Base-by-base conservation (phyloP, 768 basidiomycete genomes). In the Thelephora ganbajun region DNA sequence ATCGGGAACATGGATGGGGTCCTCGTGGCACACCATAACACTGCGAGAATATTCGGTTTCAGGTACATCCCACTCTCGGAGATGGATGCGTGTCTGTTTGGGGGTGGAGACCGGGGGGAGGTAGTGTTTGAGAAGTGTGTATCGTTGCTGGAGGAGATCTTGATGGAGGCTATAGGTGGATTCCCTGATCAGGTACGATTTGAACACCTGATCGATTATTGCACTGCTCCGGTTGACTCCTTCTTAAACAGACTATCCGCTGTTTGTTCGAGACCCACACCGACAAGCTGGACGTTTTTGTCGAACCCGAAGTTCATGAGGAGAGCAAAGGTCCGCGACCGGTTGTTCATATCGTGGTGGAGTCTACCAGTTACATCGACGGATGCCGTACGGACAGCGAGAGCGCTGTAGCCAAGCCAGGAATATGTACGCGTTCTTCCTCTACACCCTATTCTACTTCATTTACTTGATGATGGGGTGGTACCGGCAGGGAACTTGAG, bases 1-100 rank as follows among this genome's bases (percentile, higher is more conserved):
- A 98, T 99, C 51, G 94, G 94, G 7, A 79, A 83, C 58, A 98
- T 98, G 94, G 92, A 96, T 57, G 94, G 94, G 13, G 83, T 97
- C 6, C 71, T 91, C 50, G 77, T 90, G 35, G 80, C 88, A 18
- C 89, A 86, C 57, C 87, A 90, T 58, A 96, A 94, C 52, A 93
- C 88, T 0, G 76, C 77, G 6, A 73, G 75, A 14, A 75, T 96
- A 44, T 91, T 91, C 56, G 94, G 94, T 1, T 97, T 97, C 69
- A 90, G 97, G 61, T 99, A 98, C 58, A 64, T 94, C 26, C 74
- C 91, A 1, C 64, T 94, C 41, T 69, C 74, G 41, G 89, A 94
- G 59, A 90, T 99, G 83, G 94, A 98, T 52, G 68, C 73, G 36
- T 72, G 76, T 13, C 60, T 97, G 1, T 93, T 81, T 56, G 91